Conservation (phyloP, 495 filamentous ascomycete genomes). For the Hypomontagnella submonticulosa region DNA sequence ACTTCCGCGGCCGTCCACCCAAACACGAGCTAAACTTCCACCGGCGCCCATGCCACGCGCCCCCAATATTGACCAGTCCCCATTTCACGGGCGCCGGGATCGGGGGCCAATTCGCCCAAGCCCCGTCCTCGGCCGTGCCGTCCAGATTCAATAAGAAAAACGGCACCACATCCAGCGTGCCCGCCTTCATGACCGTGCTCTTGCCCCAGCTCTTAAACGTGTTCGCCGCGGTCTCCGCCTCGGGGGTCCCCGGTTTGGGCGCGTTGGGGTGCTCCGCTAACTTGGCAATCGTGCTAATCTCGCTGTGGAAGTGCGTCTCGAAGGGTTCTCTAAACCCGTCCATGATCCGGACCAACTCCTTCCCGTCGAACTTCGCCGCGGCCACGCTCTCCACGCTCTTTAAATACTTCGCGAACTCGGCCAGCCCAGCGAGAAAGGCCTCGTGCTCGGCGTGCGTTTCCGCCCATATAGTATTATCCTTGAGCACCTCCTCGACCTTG, state of each 20-base stretch:
- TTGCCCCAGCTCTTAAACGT: conserved; percentile 60
- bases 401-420: conserved; percentile 61
- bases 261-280: conserved; percentile 59
- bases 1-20: conserved; percentile 53
- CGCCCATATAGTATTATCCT: conserved; percentile 58
- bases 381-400: conserved; percentile 42
- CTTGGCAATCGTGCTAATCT: conserved; percentile 62
- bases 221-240: conserved; percentile 48
- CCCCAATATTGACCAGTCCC: conserved; percentile 59
- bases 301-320: conserved; percentile 63
- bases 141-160: conserved; percentile 69
- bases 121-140: conserved; percentile 62
- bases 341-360: conserved; percentile 61
- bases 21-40: conserved; percentile 66
- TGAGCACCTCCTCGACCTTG: conserved; percentile 60
- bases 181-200: conserved; percentile 61
- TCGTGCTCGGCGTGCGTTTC: conserved; percentile 64
- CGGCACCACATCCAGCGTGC: conserved; percentile 61
- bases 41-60: conserved; percentile 57
- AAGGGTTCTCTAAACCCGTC: conserved; percentile 58
- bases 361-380: conserved; percentile 52
- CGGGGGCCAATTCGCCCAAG: conserved; percentile 63
- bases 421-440: conserved; percentile 61
- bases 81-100: conserved; percentile 61
- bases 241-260: conserved; percentile 56